Base-by-base conservation (phyloP, 139 green algal genomes). In the Mychonastes homosphaera region DNA sequence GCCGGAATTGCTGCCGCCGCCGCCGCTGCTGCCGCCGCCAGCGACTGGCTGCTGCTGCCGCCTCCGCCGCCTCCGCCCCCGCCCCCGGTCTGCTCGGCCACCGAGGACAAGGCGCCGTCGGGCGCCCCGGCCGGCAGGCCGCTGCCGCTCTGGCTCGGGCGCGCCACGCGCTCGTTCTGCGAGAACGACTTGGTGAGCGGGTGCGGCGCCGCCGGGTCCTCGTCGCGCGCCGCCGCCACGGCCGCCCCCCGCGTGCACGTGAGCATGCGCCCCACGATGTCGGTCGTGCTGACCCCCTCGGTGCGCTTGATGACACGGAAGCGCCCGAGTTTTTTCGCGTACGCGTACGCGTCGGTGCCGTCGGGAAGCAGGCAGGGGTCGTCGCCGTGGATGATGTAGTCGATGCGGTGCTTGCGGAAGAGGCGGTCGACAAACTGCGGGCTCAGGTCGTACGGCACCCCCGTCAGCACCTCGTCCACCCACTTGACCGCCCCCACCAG, bases 301-400 rank as follows among this genome's bases (percentile, higher is more conserved):
- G 93, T 99, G 33, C 93, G 77, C 69, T 97, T 96, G 56, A 99
- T 90, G 76, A n/a, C n/a, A n/a, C n/a, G n/a, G 77, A 95, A 99
- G 7, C 86, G 73, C 0, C 91, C 92, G 56, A 86, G 73, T 58
- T 83, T 76, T 75, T 96, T 97, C 38, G 86, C 88, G 43, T 91
- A 71, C 32, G 79, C 92, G 73, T 99, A 99, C 0, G 91, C 93
- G 65, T 99, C 93, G 3, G 87, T 91, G 58, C 93, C 93, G 58
- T 99, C 93, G 13, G 93, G 92, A 56, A 98, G 75, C 36, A 97
- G 55, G 79, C 93, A 99, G 50, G 93, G 93, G 74, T 99, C 93
- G 72, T 99, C 93, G 1, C 93, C 93, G 67, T 99, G 93, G 19
- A 99, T 80, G 62, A 99, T 89, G 74, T 95, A 95, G 74, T 99